These are phyloP conservation scores for Fusarium multiceps DNA, from an alignment of 2,329 filamentous ascomycete genomes.

Conservation along the genomic window DNA sequence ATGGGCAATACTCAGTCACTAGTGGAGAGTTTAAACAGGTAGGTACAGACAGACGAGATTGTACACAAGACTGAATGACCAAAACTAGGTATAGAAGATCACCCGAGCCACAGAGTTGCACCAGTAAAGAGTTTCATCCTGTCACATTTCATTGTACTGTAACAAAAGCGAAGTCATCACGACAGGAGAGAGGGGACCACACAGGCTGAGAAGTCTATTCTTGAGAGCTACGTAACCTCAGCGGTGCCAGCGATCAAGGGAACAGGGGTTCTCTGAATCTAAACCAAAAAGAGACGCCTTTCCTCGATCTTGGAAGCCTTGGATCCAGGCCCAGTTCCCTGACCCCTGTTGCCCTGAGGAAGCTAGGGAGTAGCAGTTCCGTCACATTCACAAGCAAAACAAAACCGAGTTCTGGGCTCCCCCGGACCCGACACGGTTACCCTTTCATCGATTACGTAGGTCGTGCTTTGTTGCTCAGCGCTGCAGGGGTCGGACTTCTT, in stretches of 20 bases:
- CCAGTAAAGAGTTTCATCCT: slow-evolving; percentile 22
- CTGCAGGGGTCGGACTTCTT: slow-evolving; percentile 34
- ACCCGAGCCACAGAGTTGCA: neutral
- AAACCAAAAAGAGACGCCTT: slow-evolving; percentile 19
- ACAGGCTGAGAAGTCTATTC: slow-evolving; percentile 3
- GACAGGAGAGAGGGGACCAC: slow-evolving; percentile 9
- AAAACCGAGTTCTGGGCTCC: slow-evolving; percentile 22
- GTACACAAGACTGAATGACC: slow-evolving; percentile 1
- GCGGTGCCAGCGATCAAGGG: slow-evolving; percentile 13
- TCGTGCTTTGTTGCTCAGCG: slow-evolving; percentile 35
- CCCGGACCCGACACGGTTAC: slow-evolving; percentile 23
- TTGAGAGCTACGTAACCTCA: slow-evolving; percentile 21
- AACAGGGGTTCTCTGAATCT: slow-evolving; percentile 32
- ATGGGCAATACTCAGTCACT: neutral
- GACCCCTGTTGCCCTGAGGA: slow-evolving; percentile 18
- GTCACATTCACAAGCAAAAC: slow-evolving; percentile 32
- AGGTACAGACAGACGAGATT: slow-evolving; percentile 20
- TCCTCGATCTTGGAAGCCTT: slow-evolving; percentile 35
- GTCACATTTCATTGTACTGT: slow-evolving; percentile 1
- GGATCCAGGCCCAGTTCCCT: slow-evolving; percentile 8
- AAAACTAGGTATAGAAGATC: neutral
- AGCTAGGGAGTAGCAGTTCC: slow-evolving; percentile 8
- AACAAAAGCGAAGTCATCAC: slow-evolving; percentile 18
- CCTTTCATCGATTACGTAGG: slow-evolving; percentile 41
- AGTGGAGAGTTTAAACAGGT: neutral